Evolutionary conservation across 306 rosid species (phyloP).

Genomic region (Vigna mungo): DNA sequence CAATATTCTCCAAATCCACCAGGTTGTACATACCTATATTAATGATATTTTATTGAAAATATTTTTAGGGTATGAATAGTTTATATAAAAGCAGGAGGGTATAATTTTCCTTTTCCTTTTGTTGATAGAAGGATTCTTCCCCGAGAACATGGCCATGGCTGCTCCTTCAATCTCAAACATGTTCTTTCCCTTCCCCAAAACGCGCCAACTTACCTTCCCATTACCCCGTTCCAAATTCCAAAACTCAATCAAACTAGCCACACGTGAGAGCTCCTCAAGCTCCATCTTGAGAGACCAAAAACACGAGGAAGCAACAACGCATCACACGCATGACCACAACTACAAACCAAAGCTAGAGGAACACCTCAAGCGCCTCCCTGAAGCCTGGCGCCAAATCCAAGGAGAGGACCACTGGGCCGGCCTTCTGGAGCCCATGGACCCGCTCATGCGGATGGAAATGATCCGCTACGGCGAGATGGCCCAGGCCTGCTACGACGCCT

Average conservation of each 20-base stretch:
- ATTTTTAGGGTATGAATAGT: too few species aligned
- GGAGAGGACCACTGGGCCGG: slow-evolving; percentile 79
- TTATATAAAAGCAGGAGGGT: too few species aligned
- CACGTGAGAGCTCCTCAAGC: slow-evolving; percentile 18
- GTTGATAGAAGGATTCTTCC: neutral
- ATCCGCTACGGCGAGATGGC: slow-evolving; percentile 92
- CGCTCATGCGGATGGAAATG: slow-evolving; percentile 64
- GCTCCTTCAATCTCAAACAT: slow-evolving; percentile 45
- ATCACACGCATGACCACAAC: neutral
- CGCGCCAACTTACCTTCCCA: neutral
- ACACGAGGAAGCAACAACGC: slow-evolving; percentile 1
- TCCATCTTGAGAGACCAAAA: neutral
- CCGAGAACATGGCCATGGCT: slow-evolving; percentile 51
- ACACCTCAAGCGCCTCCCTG: neutral
- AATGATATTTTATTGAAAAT: too few species aligned
- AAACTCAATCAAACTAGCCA: neutral
- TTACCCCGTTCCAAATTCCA: neutral
- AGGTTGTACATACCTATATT: too few species aligned
- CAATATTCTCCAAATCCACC: too few species aligned
- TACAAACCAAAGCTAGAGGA: slow-evolving; percentile 27
- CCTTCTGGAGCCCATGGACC: slow-evolving; percentile 76
- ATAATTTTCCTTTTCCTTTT: too few species aligned
- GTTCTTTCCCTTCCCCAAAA: slow-evolving; percentile 38
- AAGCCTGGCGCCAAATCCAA: slow-evolving; percentile 72
- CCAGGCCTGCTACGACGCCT: slow-evolving; percentile 87